Evolutionary conservation across 345 rosid genomes (phyloP), one percentile per base, ranked within the genome.

Genomic region (Sonneratia caseolaris): DNA sequence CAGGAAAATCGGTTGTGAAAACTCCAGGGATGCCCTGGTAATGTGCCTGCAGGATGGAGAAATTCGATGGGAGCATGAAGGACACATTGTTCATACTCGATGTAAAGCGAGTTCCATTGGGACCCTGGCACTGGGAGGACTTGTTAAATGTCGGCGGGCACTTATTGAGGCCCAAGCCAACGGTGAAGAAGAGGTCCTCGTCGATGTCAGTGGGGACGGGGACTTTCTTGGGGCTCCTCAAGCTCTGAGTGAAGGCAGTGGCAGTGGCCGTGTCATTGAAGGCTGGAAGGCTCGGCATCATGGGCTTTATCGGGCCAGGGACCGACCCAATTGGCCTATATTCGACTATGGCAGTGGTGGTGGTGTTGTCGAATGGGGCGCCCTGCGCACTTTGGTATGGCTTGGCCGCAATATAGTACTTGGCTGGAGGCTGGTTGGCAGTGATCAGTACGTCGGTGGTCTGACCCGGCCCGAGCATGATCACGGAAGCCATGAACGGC

Each of bases 401-500:
- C 22, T 83, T 72, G 0, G 86, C 98, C 0, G 94, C 96, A 57
- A 91, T 81, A 81, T 93, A 93, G 77, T 93, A 93, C 7, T 81
- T 84, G 27, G 84, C 83, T 0, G 96, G 92, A 1, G 70, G 72
- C 71, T 91, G 96, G 81, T 91, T 81, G 0, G 92, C 98, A 1
- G 73, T 75, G 81, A 93, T 78, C 47, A 93, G 73, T 59, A 93
- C 92, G n/a, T 93, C 98, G 0, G 96, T 93, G 78, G 98, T 93
- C 71, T 93, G 98, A 56, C 98, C 97, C 0, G 98, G 97, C 57
- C 98, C 98, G 10, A 93, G 68, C 91, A 88, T 78, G 38, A 93
- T 82, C 12, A 89, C 91, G 0, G 85, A 82, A 36, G 92, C 87
- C 62, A 88, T 84, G 78, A 93, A 91, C 16, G 96, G 96, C 75